Base-by-base conservation (phyloP, 2,329 filamentous ascomycete genomes). In the Aspergillus awamori region DNA sequence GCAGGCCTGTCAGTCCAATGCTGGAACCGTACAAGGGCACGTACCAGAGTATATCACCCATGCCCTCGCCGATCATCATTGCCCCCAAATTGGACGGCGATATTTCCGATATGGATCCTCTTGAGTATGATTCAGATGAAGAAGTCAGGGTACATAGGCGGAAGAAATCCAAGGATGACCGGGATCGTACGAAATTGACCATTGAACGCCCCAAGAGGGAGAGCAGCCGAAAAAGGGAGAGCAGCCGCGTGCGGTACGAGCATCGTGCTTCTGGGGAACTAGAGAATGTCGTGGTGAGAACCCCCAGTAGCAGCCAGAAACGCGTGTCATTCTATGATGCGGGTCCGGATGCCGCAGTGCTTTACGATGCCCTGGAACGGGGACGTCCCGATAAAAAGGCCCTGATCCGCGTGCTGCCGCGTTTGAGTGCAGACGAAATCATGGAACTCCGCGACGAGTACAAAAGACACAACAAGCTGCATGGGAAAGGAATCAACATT, bases 21-120 rank as follows among this genome's bases (percentile, higher is more conserved):
- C 86, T 97, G 2, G 94, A 98, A 77, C 89, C 95, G 0, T 98
- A 98, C 77, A 90, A 89, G 64, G 94, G 94, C 41, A 97, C 93
- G 0, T 98, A 96, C 70, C 94, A 98, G 76, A 92, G 91, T 60
- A 91, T 96, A 69, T 97, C 93, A 0, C 93, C 94, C 0, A 97
- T 97, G 92, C 93, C 93, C 0, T 93, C 93, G 0, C 92, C 93
- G 0, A 80, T 86, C 60, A 80, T 86, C 69, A 80, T 93, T 24
- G 82, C 76, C 24, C 88, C 69, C 71, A 87, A 81, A 52, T 76
- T 81, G 30, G 80, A 84, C 38, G 81, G 87, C 8, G 84, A 86
- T 22, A 73, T 84, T 26, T 82, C 81, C 26, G 80, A 85, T 60
- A 63, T 85, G 8, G 82, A 85, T 58, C 74, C 75, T 8, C 69